Percentiles rank a stretch among this genome's conserved stretches.
Evolutionary conservation across 345 rosid genomes (phyloP).

Genomic region (Pugionium cornutum): DNA sequence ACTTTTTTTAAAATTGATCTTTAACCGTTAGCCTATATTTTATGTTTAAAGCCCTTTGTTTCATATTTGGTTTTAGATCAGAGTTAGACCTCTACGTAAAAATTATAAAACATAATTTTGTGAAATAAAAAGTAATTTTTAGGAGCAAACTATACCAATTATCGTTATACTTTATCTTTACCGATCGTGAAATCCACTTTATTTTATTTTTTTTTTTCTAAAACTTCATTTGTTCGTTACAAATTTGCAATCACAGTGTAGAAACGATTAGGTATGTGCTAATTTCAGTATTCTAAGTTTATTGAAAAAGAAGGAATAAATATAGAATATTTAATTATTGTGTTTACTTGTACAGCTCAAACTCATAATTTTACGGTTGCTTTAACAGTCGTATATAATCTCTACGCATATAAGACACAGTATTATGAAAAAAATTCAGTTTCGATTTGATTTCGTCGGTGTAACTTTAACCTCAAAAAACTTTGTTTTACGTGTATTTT

Average conservation of each 20-base stretch:
- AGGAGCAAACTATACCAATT: neutral
- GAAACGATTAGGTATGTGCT: constrained; percentile 24
- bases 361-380: constrained; percentile 2
- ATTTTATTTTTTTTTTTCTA: neutral
- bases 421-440: neutral
- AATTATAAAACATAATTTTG: too few relatives aligned
- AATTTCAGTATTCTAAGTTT: constrained; percentile 9
- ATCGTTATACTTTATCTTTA: constrained; percentile 28
- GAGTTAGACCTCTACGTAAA: too few relatives aligned
- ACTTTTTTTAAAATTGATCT: too few relatives aligned
- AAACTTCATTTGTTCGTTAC: constrained; percentile 30
- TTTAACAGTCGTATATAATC: neutral
- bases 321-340: neutral
- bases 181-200: constrained; percentile 30
- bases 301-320: neutral
- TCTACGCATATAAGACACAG: neutral
- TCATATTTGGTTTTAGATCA: too few relatives aligned
- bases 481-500: neutral
- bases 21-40: too few relatives aligned
- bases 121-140: too few relatives aligned
- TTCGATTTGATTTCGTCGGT: neutral
- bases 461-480: neutral
- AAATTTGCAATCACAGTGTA: constrained; percentile 25
- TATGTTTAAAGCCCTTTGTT: too few relatives aligned
- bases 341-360: constrained; percentile 4